A percentile compares a stretch with the other conserved stretches of the same genome.
These are phyloP conservation scores for Dryas octopetala DNA, from an alignment of 306 rosid genomes.

Conservation along the genomic window DNA sequence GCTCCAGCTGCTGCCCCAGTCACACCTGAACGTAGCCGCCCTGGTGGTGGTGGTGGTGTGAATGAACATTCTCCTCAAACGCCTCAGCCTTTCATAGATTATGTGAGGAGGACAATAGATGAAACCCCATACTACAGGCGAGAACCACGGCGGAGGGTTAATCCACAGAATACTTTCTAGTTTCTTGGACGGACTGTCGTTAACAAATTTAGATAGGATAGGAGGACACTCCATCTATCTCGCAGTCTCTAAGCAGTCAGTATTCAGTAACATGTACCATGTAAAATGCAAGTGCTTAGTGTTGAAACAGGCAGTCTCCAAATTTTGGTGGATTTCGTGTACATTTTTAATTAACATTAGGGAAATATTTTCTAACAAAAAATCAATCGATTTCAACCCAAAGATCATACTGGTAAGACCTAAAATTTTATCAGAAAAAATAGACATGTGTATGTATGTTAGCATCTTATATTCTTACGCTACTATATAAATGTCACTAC, in stretches of 20 bases:
- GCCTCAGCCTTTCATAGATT: constrained; percentile 91
- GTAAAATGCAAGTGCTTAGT: constrained; percentile 14
- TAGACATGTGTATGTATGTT: no score
- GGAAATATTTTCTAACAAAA: not conserved
- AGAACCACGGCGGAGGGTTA: constrained; percentile 67
- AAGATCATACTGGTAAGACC: not conserved
- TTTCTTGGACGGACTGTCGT: not conserved
- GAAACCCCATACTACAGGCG: constrained; percentile 90
- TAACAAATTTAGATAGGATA: not conserved
- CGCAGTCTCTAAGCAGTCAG: not conserved
- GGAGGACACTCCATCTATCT: not conserved
- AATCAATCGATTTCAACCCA: not conserved
- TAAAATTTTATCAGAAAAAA: no score
- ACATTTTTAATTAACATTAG: not conserved
- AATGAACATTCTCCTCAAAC: constrained; percentile 76
- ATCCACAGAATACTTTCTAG: constrained; percentile 84
- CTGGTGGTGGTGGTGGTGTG: constrained; percentile 9
- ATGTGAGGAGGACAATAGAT: constrained; percentile 85
- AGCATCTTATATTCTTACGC: no score
- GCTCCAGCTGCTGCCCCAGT: constrained; percentile 48
- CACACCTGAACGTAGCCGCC: constrained; percentile 59
- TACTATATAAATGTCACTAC: no score
- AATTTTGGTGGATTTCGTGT: constrained; percentile 16
- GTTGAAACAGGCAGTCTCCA: not conserved
- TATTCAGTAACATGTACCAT: constrained; percentile 9